A percentile compares a stretch with the other conserved stretches of the same genome.
Evolutionary conservation across 352 stramenopile species (phyloP).

Genomic region (Phytophthora brassicae): DNA sequence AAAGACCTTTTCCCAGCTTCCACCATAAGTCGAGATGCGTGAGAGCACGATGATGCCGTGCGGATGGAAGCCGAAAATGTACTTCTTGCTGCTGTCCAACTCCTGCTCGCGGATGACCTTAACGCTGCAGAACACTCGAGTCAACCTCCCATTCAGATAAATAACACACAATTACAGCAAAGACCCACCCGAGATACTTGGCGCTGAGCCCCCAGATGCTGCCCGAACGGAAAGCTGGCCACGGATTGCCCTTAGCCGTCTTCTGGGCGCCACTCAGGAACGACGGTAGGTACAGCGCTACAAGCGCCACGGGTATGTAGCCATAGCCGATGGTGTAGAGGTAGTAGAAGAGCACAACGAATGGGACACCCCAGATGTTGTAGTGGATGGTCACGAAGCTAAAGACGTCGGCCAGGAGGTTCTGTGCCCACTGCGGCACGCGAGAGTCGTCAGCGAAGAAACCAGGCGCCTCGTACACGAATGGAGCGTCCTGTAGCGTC

Average conservation of each 20-base stretch:
- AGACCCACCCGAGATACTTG: constrained; percentile 47
- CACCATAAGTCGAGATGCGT: constrained; percentile 61
- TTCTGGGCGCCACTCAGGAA: constrained; percentile 60
- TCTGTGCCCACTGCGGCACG: constrained; percentile 51
- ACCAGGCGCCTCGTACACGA: constrained; percentile 48
- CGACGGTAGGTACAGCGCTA: constrained; percentile 64
- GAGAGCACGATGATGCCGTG: constrained; percentile 80
- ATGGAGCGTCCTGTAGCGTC: constrained; percentile 17
- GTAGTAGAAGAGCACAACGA: constrained; percentile 62
- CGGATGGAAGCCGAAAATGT: constrained; percentile 76
- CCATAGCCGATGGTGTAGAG: constrained; percentile 60
- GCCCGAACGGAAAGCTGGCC: constrained; percentile 47
- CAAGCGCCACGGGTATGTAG: constrained; percentile 49
- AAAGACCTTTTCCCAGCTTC: constrained; percentile 76
- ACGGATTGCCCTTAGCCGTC: constrained; percentile 53
- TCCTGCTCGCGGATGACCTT: constrained; percentile 68
- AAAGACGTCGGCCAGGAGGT: constrained; percentile 43
- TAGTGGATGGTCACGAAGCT: constrained; percentile 76
- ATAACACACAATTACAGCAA: neutral
- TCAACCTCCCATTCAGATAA: neutral
- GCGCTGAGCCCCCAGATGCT: constrained; percentile 53
- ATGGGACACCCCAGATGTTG: constrained; percentile 62
- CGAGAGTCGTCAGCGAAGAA: constrained; percentile 46
- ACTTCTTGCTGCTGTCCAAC: constrained; percentile 66
- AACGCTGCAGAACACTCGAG: constrained; percentile 18